phyloP scores from a whole-genome alignment of 2,329 filamentous ascomycete genomes.

The Gaeumannomyces tritici region DNA sequence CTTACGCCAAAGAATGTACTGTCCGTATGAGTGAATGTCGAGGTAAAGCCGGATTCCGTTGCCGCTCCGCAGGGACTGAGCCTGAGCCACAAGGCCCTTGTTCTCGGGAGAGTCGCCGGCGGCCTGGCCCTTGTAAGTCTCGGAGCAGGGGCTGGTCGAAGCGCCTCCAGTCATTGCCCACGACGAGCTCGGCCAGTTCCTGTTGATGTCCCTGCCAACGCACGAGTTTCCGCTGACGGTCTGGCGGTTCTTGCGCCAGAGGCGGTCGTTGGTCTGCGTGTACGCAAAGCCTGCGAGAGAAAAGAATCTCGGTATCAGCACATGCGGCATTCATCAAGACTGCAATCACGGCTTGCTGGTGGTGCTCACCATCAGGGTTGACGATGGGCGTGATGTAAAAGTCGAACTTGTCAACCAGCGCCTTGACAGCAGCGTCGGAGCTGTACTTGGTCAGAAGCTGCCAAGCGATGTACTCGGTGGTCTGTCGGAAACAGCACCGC shows the following conservation, averaged over 20 bases:
- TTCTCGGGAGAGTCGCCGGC: conserved; percentile 40
- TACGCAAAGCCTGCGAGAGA: conserved; percentile 39
- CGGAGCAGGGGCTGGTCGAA: conserved; percentile 31
- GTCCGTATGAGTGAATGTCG: conserved; percentile 56
- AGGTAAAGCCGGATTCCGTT: conserved; percentile 51
- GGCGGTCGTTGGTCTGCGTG: conserved; percentile 42
- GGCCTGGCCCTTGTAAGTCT: conserved; percentile 28
- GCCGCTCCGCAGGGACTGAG: conserved; percentile 18
- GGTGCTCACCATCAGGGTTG: conserved; percentile 44
- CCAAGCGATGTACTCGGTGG: conserved; percentile 42
- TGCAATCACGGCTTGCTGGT: background rate
- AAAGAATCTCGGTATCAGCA: conserved; percentile 1
- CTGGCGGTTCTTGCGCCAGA: conserved; percentile 55
- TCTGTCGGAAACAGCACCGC: conserved; percentile 6
- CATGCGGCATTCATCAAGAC: background rate
- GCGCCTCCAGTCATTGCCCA: conserved; percentile 36
- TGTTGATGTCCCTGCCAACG: conserved; percentile 46
- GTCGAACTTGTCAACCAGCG: conserved; percentile 51
- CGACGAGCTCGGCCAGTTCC: conserved; percentile 30
- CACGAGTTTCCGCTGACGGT: conserved; percentile 29
- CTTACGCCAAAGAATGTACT: conserved; percentile 17
- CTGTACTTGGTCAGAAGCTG: conserved; percentile 36
- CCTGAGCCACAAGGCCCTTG: conserved; percentile 30
- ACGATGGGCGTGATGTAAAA: conserved; percentile 56
- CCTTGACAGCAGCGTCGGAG: conserved; percentile 24